Conservation (phyloP, 1,284 basidiomycete species). For the Leccinum ponderosum region DNA sequence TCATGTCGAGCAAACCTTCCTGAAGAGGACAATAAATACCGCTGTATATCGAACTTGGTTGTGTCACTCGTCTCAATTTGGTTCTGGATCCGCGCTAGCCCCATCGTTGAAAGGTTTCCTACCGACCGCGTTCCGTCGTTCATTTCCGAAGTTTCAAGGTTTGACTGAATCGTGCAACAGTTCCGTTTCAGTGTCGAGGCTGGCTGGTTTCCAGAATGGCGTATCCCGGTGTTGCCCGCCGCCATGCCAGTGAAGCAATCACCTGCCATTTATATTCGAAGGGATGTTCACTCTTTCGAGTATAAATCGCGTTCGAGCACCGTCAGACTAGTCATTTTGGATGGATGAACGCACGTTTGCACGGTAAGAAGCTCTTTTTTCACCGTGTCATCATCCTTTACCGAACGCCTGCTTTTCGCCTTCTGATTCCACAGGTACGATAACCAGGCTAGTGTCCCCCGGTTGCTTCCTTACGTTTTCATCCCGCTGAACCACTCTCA, state of each 20-base stretch:
- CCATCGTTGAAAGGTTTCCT: not conserved
- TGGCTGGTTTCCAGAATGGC: conserved; percentile 7
- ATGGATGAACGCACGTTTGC: conserved; percentile 37
- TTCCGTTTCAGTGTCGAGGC: not conserved
- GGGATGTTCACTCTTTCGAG: not conserved
- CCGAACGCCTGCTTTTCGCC: not conserved
- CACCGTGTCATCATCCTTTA: conserved; percentile 7
- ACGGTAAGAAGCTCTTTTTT: conserved; percentile 37
- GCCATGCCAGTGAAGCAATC: not conserved
- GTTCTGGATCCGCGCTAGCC: not conserved
- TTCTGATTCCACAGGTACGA: conserved; percentile 54
- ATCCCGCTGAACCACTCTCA: conserved; percentile 1
- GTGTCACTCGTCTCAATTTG: not conserved
- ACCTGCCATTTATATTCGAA: conserved; percentile 3
- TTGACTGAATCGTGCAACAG: not conserved
- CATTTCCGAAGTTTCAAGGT: conserved; percentile 14
- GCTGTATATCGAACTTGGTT: not conserved
- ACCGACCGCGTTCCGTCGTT: conserved; percentile 3
- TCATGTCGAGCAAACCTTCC: not conserved
- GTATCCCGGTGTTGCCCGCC: conserved; percentile 16
- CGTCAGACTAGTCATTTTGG: not conserved
- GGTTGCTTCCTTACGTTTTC: not conserved
- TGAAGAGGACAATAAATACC: not conserved
- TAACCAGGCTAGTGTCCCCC: conserved; percentile 53
- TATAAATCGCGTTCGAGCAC: not conserved